Base-by-base conservation (phyloP, 495 filamentous ascomycete genomes). In the Antarctomyces pellizariae region DNA sequence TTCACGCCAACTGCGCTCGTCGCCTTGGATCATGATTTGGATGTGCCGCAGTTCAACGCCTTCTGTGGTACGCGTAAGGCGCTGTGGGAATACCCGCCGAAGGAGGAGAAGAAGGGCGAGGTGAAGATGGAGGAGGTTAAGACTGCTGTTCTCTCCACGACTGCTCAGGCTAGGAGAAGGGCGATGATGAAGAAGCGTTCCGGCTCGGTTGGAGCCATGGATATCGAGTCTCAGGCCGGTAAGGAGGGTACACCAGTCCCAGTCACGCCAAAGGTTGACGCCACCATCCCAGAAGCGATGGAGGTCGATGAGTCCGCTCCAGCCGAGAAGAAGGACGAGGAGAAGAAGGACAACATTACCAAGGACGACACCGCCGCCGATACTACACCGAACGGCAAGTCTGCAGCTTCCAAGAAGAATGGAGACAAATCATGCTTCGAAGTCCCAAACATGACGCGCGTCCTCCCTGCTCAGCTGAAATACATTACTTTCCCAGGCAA, bases 351-450 rank as follows among this genome's bases (percentile, higher is more conserved):
- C 21, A 45, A 50, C 16, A 59, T 66, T 7, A 51, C 43, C 10
- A 71, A 76, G 15, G 76, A 74, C 49, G 64, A 64, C 25, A 49
- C 53, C 3, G 50, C 56, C 5, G 36, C 48, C 7, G n/a, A n/a
- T n/a, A n/a, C n/a, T n/a, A n/a, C n/a, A n/a, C n/a, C n/a, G n/a
- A 26, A 50, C 7, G 44, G 52, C 3, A 54, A 61, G 16, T 61
- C 61, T 10, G 46, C 49, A 17, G 74, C 73, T 50, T 91, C 84
- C 64, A 90, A 78, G 57, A 56, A 59, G 5, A 89, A 95, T 53
- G 90, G 86, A 53, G 86, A 97, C 51, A 92, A 89, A 60, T 67
- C 89, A 24, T 86, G 89, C 25, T 95, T 86, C 43, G 79, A 89
- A 35, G 54, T 95, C 29, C 78, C 90, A 43, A 99, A 99, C 56